Percentiles rank a stretch among this genome's conserved stretches.
Conservation (phyloP, 1,284 basidiomycete species). For the Hymenochaete sp. region DNA sequence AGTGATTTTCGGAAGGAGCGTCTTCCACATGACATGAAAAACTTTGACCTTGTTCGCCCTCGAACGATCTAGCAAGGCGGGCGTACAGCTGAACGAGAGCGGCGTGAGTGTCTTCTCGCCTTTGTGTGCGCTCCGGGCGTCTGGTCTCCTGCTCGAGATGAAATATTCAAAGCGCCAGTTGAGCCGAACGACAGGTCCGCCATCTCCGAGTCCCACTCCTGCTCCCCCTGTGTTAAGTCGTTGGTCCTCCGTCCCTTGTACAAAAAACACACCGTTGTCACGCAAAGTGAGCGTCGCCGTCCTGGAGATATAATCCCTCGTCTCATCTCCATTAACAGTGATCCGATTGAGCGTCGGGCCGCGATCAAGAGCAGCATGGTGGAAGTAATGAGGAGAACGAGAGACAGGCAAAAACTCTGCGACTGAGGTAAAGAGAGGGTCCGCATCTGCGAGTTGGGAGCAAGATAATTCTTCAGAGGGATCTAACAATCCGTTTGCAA, state of each 20-base stretch:
- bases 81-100: slow-evolving; percentile 64
- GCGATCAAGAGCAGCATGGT: slow-evolving; percentile 61
- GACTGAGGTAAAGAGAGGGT: slow-evolving; percentile 29
- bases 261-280: slow-evolving; percentile 62
- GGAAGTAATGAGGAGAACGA: slow-evolving; percentile 54
- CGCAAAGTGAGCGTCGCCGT: slow-evolving; percentile 61
- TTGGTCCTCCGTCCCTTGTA: slow-evolving; percentile 51
- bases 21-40: slow-evolving; percentile 64
- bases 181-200: slow-evolving; percentile 31
- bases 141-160: slow-evolving; percentile 47
- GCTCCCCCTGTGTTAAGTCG: slow-evolving; percentile 19
- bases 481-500: slow-evolving; percentile 28
- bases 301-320: slow-evolving; percentile 62
- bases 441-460: slow-evolving; percentile 23
- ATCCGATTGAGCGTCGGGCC: slow-evolving; percentile 60
- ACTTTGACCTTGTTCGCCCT: slow-evolving; percentile 60
- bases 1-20: slow-evolving; percentile 42
- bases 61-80: slow-evolving; percentile 49
- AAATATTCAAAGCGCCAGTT: slow-evolving; percentile 73
- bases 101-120: slow-evolving; percentile 68
- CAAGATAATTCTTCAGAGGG: slow-evolving; percentile 1
- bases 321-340: slow-evolving; percentile 53
- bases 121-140: slow-evolving; percentile 35
- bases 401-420: slow-evolving; percentile 57
- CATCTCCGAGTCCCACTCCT: slow-evolving; percentile 18